These are phyloP conservation scores for Torulaspora pretoriensis DNA, from an alignment of 1,139 yeast genomes.

Conservation along the genomic window DNA sequence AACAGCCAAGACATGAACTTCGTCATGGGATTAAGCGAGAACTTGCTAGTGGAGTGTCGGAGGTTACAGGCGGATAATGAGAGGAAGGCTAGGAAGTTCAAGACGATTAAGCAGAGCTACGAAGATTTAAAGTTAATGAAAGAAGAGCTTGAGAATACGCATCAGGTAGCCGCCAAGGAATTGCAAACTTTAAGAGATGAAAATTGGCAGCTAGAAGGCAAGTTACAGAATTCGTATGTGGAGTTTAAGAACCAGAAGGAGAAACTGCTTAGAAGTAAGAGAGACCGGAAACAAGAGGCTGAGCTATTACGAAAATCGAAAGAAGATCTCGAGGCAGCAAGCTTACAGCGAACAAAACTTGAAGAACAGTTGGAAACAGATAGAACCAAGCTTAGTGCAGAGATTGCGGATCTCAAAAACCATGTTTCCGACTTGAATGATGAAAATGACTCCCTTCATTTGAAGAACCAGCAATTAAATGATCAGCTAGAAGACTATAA, in stretches of 20 bases:
- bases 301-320: slow-evolving; percentile 36
- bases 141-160: slow-evolving; percentile 36
- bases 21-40: slow-evolving; percentile 79
- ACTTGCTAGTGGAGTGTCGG: slow-evolving; percentile 72
- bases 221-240: slow-evolving; percentile 49
- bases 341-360: slow-evolving; percentile 42
- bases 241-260: slow-evolving; percentile 37
- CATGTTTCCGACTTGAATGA: slow-evolving; percentile 57
- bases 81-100: slow-evolving; percentile 44
- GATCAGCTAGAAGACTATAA: slow-evolving; percentile 2
- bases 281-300: slow-evolving; percentile 33
- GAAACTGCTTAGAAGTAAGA: slow-evolving; percentile 39
- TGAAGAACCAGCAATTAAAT: slow-evolving; percentile 12
- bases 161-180: slow-evolving; percentile 36
- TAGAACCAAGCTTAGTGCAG: slow-evolving; percentile 39
- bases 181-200: slow-evolving; percentile 58
- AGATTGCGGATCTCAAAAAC: slow-evolving; percentile 45
- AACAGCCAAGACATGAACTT: slow-evolving; percentile 63
- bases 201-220: slow-evolving; percentile 74
- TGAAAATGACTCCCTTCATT: slow-evolving; percentile 45
- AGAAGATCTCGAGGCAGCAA: slow-evolving; percentile 49
- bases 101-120: slow-evolving; percentile 44
- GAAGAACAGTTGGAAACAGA: slow-evolving; percentile 40
- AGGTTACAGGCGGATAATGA: slow-evolving; percentile 68
- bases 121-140: slow-evolving; percentile 40